Conservation (phyloP, 225 moss, liverwort and hornwort genomes). For the Sphagnum contortum region DNA sequence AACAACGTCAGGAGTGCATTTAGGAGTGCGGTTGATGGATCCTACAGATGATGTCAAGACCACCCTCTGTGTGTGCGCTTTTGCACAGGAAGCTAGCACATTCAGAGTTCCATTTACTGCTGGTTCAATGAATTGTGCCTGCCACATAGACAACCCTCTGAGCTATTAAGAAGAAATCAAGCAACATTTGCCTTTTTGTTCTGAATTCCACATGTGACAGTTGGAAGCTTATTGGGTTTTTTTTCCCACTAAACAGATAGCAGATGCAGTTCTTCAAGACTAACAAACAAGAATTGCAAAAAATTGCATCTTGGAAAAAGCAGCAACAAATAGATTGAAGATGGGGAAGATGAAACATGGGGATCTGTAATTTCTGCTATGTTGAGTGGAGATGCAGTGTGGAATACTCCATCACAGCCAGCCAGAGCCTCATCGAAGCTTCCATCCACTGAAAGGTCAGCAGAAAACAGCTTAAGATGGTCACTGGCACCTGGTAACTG, state of each 20-base stretch:
- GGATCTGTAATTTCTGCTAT: slow-evolving; percentile 15
- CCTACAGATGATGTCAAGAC: slow-evolving; percentile 43
- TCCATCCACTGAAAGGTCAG: slow-evolving; percentile 27
- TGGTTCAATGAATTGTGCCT: slow-evolving; percentile 43
- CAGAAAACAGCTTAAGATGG: slow-evolving; percentile 28
- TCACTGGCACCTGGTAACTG: slow-evolving; percentile 26
- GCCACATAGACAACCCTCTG: not conserved
- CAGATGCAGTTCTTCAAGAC: no score
- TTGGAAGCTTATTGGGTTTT: not conserved
- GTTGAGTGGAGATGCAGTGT: slow-evolving; percentile 45
- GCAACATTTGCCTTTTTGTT: not conserved
- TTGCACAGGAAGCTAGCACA: slow-evolving; percentile 26
- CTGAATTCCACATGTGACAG: not conserved
- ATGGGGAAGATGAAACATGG: slow-evolving; percentile 13
- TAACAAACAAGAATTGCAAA: no score
- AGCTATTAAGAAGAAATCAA: not conserved
- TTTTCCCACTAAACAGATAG: no score
- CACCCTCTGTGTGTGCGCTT: slow-evolving; percentile 31
- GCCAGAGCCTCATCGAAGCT: slow-evolving; percentile 15
- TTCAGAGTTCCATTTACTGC: slow-evolving; percentile 48
- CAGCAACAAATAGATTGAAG: not conserved
- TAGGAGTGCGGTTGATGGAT: slow-evolving; percentile 31
- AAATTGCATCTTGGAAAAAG: not conserved
- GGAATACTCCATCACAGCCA: slow-evolving; percentile 44
- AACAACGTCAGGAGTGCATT: slow-evolving; percentile 4